phyloP scores from a whole-genome alignment of 805 yeast genomes.

The Candida dajiaensis region DNA sequence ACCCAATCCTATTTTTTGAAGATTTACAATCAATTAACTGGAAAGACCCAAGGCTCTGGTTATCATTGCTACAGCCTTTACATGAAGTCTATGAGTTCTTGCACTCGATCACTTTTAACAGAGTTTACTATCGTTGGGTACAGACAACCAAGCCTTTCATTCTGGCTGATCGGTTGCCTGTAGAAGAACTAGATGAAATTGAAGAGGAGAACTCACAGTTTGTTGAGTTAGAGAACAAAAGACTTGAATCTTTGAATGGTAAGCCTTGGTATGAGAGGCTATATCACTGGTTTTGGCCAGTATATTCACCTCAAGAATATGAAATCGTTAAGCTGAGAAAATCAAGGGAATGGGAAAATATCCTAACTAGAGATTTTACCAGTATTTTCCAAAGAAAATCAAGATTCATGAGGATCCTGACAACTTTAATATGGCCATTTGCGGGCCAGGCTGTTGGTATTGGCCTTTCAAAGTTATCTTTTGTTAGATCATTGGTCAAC shows the following conservation, averaged over 20 bases:
- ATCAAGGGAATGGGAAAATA: constrained; percentile 23
- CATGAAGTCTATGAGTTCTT: constrained; percentile 13
- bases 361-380: constrained; percentile 26
- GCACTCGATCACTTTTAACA: constrained; percentile 24
- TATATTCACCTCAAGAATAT: constrained; percentile 1
- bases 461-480: constrained; percentile 19
- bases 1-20: constrained; percentile 20
- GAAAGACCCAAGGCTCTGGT: constrained; percentile 10
- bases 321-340: constrained; percentile 8
- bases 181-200: constrained; percentile 26
- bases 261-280: constrained; percentile 3
- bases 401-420: constrained; percentile 12
- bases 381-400: constrained; percentile 18
- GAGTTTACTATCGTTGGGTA: constrained; percentile 31
- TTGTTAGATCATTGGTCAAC: constrained; percentile 18
- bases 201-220: constrained; percentile 26
- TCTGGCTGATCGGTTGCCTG: constrained; percentile 26
- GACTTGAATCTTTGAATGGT: background rate
- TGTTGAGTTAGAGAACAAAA: constrained; percentile 2
- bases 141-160: constrained; percentile 29
- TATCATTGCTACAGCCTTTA: constrained; percentile 8
- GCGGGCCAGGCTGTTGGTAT: constrained; percentile 24
- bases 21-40: background rate
- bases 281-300: constrained; percentile 3
- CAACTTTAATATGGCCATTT: constrained; percentile 23